A percentile compares a stretch with the other conserved stretches of the same genome.
phyloP scores from a whole-genome alignment of 2,329 filamentous ascomycete species.

The Talaromyces pinophilus region DNA sequence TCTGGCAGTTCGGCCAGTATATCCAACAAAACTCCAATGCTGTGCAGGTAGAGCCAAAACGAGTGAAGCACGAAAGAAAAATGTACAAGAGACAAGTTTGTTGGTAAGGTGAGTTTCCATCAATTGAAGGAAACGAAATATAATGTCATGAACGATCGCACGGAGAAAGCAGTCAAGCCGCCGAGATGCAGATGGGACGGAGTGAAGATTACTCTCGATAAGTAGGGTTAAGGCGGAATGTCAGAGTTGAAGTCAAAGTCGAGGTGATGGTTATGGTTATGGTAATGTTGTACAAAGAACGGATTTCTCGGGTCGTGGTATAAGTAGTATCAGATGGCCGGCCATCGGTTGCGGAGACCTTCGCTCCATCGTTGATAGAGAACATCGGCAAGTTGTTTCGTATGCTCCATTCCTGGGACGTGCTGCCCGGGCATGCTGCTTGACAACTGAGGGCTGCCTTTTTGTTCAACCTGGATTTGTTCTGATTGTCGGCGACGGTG shows the following conservation, averaged over 20 bases:
- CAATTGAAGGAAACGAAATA: background rate
- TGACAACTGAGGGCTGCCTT: conserved; percentile 41
- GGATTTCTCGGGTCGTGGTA: conserved; percentile 20
- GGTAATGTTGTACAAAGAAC: conserved; percentile 25
- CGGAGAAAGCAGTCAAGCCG: background rate
- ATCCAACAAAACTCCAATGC: conserved; percentile 21
- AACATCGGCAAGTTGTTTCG: conserved; percentile 83
- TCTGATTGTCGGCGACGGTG: conserved; percentile 66
- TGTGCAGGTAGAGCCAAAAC: conserved; percentile 19
- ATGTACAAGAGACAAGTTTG: conserved; percentile 5
- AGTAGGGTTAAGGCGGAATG: background rate
- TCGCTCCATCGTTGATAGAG: conserved; percentile 90
- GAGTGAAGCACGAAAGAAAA: conserved; percentile 12
- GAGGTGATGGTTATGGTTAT: background rate
- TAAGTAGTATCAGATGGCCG: conserved; percentile 32
- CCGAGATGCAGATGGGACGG: conserved; percentile 3
- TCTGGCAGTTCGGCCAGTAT: conserved; percentile 13
- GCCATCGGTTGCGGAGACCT: conserved; percentile 73
- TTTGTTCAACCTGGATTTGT: conserved; percentile 35
- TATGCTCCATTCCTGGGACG: conserved; percentile 83
- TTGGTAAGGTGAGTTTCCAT: background rate
- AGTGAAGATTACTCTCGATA: background rate
- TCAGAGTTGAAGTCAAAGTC: background rate
- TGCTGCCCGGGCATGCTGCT: conserved; percentile 57
- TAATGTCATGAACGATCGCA: background rate